Base-by-base conservation (phyloP, 1,139 yeast genomes). In the Hemisphaericaspora xylofermentans region DNA sequence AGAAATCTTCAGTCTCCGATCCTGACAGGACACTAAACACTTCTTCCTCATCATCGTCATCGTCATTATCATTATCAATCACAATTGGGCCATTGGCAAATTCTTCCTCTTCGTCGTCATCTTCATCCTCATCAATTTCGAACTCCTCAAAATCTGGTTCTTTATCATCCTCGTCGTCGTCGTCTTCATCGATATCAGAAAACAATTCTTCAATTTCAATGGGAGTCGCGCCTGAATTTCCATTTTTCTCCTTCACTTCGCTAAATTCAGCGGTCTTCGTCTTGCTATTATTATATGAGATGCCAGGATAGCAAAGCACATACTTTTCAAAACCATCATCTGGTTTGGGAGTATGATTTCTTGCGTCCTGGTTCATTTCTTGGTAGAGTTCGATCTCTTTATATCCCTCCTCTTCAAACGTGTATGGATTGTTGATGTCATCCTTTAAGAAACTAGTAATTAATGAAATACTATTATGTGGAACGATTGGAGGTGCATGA, bases 341-440 rank as follows among this genome's bases (percentile, higher is more conserved):
- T 14, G 36, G 51, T 38, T 15, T 44, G 47, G 17, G 10, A 8
- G 24, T 21, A 6, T 6, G 26, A 9, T 16, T 16, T 29, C 12
- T 48, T 48, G 22, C 42, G n/a, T n/a, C n/a, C n/a, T n/a, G 36
- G 17, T 43, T 41, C 33, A 71, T 60, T 18, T 64, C 72, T 35
- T 64, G 71, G 41, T 70, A 56, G 29, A 57, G 46, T 36, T 68
- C 73, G 18, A 72, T 63, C 43, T 71, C 76, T 40, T 63, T 66
- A 27, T 49, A 52, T 0, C 81, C 75, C 48, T 80, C 84, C 27
- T 70, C 74, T 48, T 79, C 84, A 42, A 78, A 63, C 14, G 76
- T 67, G 50, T 81, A 66, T 6, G 84, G 76, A 55, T 82, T 84
- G 37, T 71, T 71, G 15, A 84, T 65, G 56, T 83, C 89, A 58